These are phyloP conservation scores for Globisporangium sylvaticum DNA, from an alignment of 352 stramenopile genomes.

Conservation along the genomic window DNA sequence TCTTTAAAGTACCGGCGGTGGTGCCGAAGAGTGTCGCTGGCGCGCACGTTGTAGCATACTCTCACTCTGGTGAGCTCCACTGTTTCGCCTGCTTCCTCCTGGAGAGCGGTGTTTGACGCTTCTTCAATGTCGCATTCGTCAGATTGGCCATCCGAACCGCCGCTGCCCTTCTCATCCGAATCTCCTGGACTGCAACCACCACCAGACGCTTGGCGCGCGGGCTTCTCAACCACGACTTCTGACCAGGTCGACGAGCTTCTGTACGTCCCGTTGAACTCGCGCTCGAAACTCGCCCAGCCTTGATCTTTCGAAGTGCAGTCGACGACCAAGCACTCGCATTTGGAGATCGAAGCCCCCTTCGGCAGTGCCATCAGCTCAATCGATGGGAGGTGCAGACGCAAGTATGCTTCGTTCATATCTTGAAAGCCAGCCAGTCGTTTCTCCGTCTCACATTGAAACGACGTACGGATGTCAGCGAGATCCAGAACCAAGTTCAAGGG, in stretches of 20 bases:
- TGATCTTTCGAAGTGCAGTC: conserved; percentile 66
- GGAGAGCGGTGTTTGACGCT: background rate
- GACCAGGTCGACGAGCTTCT: conserved; percentile 48
- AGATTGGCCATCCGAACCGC: background rate
- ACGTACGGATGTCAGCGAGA: background rate
- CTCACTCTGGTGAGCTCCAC: background rate
- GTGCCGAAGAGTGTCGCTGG: background rate
- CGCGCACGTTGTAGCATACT: background rate
- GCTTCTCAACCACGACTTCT: conserved; percentile 42
- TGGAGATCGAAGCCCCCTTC: conserved; percentile 28
- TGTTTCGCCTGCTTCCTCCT: background rate
- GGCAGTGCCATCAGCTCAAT: conserved; percentile 33
- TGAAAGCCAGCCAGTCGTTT: background rate
- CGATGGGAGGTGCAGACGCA: conserved; percentile 34
- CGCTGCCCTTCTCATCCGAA: background rate
- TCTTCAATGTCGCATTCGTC: background rate
- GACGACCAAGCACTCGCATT: conserved; percentile 38
- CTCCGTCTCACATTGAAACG: background rate
- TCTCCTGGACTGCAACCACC: background rate
- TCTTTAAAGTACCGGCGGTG: background rate
- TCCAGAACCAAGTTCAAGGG: background rate
- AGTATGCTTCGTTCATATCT: conserved; percentile 55
- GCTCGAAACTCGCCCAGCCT: conserved; percentile 46
- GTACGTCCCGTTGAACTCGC: conserved; percentile 52
- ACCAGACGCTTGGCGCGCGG: background rate